Conservation (phyloP, 345 rosid genomes). For the Citropsis articulata region DNA sequence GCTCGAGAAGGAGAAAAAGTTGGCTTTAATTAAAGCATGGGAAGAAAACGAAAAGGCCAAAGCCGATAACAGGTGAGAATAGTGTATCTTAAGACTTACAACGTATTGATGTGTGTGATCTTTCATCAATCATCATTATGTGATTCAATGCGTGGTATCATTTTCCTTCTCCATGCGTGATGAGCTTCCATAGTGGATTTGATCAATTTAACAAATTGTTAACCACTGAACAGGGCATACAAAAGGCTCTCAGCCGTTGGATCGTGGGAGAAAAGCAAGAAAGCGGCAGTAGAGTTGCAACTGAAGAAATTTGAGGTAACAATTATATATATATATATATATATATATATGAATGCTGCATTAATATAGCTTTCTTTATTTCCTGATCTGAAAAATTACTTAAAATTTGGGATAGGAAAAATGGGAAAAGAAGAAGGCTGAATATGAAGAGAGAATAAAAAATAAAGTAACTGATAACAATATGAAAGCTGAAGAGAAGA, state of each 20-base stretch:
- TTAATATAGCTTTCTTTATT: too few species aligned
- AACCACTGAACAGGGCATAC: conserved; percentile 44
- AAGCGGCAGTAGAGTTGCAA: conserved; percentile 45
- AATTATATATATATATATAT: neutral
- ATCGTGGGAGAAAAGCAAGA: conserved; percentile 67
- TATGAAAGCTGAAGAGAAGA: conserved; percentile 62
- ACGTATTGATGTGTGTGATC: too few species aligned
- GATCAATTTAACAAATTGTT: neutral
- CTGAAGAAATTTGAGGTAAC: conserved; percentile 62
- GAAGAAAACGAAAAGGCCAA: conserved; percentile 82
- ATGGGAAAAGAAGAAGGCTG: conserved; percentile 55
- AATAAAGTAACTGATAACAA: conserved; percentile 57
- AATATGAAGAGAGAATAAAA: conserved; percentile 47
- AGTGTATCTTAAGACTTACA: neutral
- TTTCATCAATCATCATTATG: neutral
- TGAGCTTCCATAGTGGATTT: neutral
- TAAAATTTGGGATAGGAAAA: conserved; percentile 40
- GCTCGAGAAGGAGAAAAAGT: conserved; percentile 56
- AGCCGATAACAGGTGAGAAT: conserved; percentile 68
- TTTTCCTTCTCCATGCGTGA: neutral
- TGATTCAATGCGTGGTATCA: too few species aligned
- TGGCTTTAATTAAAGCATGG: conserved; percentile 75
- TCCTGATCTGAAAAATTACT: too few species aligned
- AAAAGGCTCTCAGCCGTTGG: conserved; percentile 48
- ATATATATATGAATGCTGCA: too few species aligned